A percentile compares a stretch with the other conserved stretches of the same genome.
These are phyloP conservation scores for Suhomyces atakaporum DNA, from an alignment of 1,139 yeast species.

Conservation along the genomic window DNA sequence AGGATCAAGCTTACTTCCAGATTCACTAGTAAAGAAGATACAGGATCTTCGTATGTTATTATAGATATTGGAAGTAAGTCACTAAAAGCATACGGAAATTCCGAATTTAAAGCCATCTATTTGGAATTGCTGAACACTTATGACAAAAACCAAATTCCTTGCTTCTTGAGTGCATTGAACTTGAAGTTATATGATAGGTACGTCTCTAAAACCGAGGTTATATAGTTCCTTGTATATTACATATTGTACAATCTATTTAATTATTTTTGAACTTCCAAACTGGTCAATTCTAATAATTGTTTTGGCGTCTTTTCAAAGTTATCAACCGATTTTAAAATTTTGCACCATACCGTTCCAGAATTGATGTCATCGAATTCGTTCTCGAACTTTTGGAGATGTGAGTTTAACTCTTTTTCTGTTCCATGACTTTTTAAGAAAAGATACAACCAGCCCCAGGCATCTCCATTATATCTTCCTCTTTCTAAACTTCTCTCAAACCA, in stretches of 20 bases:
- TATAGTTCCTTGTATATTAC: not conserved
- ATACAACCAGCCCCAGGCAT: conserved; percentile 73
- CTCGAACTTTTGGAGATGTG: conserved; percentile 28
- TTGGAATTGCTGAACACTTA: conserved; percentile 63
- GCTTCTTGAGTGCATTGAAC: conserved; percentile 77
- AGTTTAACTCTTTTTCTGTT: conserved; percentile 19
- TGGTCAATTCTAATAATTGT: conserved; percentile 35
- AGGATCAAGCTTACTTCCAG: conserved; percentile 65
- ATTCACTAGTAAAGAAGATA: conserved; percentile 27
- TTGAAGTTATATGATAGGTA: conserved; percentile 44
- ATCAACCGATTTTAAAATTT: conserved; percentile 42
- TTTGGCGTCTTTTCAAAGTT: conserved; percentile 38
- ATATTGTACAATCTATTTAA: conserved; percentile 1
- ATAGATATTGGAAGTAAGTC: conserved; percentile 40
- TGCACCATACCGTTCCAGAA: conserved; percentile 61
- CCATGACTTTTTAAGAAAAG: conserved; percentile 36
- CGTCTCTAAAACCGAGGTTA: not conserved
- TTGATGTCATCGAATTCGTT: conserved; percentile 48
- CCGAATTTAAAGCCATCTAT: conserved; percentile 51
- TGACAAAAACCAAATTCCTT: conserved; percentile 73
- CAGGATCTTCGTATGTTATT: conserved; percentile 35
- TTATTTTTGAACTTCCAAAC: conserved; percentile 1
- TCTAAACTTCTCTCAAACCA: conserved; percentile 75
- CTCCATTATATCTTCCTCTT: conserved; percentile 63
- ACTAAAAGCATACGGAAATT: conserved; percentile 44